These are phyloP conservation scores for Geotrichum restrictum DNA, from an alignment of 1,139 yeast genomes.

Conservation along the genomic window DNA sequence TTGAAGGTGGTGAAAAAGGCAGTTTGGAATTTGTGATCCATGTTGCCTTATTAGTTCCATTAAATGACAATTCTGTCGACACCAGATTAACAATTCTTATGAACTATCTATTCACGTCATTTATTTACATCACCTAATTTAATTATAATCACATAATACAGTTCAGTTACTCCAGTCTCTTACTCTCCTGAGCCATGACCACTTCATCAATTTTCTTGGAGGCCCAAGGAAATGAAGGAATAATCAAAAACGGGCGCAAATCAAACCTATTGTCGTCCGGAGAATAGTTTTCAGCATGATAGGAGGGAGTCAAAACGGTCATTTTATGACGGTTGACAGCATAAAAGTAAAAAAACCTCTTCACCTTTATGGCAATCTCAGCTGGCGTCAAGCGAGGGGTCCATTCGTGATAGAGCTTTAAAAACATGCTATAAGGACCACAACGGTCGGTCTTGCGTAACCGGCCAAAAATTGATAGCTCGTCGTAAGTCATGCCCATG, in stretches of 20 bases:
- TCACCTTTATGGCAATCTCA: conserved; percentile 86
- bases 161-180: conserved; percentile 1
- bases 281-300: conserved; percentile 95
- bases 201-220: conserved; percentile 78
- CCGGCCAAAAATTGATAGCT: conserved; percentile 84
- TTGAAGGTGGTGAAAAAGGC: no score
- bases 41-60: no score
- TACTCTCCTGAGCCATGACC: conserved; percentile 38
- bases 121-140: no score
- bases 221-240: conserved; percentile 90
- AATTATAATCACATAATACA: no score
- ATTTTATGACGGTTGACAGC: conserved; percentile 95
- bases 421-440: conserved; percentile 93
- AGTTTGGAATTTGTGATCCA: no score
- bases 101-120: no score
- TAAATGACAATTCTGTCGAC: no score
- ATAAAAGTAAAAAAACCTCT: conserved; percentile 84
- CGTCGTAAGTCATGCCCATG: conserved; percentile 98
- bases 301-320: conserved; percentile 93
- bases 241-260: conserved; percentile 84
- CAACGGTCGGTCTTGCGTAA: conserved; percentile 88
- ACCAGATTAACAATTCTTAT: no score
- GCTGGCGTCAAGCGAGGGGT: conserved; percentile 75
- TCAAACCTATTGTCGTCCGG: conserved; percentile 98
- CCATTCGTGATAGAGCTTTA: conserved; percentile 89